Evolutionary conservation across 495 filamentous ascomycete species (phyloP), one percentile per base, ranked within the genome.

Genomic region (Penicillium roqueforti): DNA sequence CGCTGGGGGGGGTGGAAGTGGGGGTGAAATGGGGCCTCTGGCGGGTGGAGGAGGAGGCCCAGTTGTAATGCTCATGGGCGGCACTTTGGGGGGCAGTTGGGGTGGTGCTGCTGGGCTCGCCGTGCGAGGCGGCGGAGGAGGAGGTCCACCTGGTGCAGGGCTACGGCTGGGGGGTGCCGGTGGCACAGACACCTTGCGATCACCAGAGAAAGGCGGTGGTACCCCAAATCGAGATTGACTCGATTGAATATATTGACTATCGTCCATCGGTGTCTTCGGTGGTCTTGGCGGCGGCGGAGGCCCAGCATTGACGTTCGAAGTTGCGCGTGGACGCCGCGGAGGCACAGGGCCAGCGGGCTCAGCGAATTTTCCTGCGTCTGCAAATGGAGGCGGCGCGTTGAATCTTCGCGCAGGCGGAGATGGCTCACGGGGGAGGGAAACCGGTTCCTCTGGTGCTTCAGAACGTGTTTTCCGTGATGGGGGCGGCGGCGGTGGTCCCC

Each of bases 221-320:
- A 97, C 91, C 19, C 79, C 82, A 65, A 87, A 89, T 56, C 75
- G 86, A 26, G 76, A 72, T 14, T n/a, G 22, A 28, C 20, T 41
- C 6, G 62, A 49, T 20, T 79, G 66, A 59, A 66, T 60, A 16
- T 91, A 37, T 6, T 79, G 66, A 58, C 66, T 62, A 18, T 91
- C 88, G 28, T 92, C 88, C 61, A 91, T 75, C 3, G 90, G 88
- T 3, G 83, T 87, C 70, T 97, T 97, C 2, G 92, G 88, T 34
- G 92, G 91, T 59, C 89, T 78, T 7, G 91, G 91, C 18, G 91
- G 91, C 31, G 91, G 90, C 4, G 89, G 87, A 16, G 92, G 89
- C 2, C 85, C 90, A 19, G 87, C 76, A 37, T 80, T 81, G 18
- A 80, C 70, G 13, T 82, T 70, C 10, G 86, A 86, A 23, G 72